Conservation (phyloP, 441 rosid genomes). For the Mallotus repandus region DNA sequence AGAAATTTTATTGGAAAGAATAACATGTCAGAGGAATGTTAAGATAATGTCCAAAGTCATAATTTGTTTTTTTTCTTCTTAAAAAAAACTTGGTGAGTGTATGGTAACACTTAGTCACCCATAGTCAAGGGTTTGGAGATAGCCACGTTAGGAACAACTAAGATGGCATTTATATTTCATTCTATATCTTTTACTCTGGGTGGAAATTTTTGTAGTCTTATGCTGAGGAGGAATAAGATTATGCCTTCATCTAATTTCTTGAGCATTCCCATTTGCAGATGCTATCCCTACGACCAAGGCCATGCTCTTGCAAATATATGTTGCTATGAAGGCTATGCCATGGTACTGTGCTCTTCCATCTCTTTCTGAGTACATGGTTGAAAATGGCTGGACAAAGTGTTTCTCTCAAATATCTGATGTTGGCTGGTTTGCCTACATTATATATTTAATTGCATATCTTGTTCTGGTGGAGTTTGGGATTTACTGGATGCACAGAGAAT, state of each 20-base stretch:
- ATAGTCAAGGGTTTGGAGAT: not conserved
- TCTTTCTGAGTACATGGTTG: slow-evolving; percentile 78
- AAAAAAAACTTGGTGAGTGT: too few relatives aligned
- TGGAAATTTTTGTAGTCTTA: not conserved
- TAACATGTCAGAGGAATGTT: not conserved
- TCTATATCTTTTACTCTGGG: too few relatives aligned
- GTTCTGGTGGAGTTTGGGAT: slow-evolving; percentile 78
- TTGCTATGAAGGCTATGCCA: slow-evolving; percentile 98
- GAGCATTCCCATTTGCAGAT: slow-evolving; percentile 48
- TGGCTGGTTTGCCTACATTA: slow-evolving; percentile 55
- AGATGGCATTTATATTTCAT: not conserved
- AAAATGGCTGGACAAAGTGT: slow-evolving; percentile 91
- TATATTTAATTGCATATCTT: slow-evolving; percentile 54
- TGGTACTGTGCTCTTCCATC: slow-evolving; percentile 84
- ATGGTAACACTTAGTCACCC: not conserved
- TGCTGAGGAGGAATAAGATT: not conserved
- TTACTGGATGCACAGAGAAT: slow-evolving; percentile 94
- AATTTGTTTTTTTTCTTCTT: too few relatives aligned
- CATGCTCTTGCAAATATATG: slow-evolving; percentile 82
- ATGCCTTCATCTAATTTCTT: slow-evolving; percentile 15
- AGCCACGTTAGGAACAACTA: not conserved
- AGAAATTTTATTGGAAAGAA: not conserved
- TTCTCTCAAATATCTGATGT: slow-evolving; percentile 53
- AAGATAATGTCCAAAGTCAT: not conserved
- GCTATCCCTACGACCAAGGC: slow-evolving; percentile 77